Evolutionary conservation across 352 stramenopile genomes (phyloP).

Genomic region (Phytophthora palmivora): DNA sequence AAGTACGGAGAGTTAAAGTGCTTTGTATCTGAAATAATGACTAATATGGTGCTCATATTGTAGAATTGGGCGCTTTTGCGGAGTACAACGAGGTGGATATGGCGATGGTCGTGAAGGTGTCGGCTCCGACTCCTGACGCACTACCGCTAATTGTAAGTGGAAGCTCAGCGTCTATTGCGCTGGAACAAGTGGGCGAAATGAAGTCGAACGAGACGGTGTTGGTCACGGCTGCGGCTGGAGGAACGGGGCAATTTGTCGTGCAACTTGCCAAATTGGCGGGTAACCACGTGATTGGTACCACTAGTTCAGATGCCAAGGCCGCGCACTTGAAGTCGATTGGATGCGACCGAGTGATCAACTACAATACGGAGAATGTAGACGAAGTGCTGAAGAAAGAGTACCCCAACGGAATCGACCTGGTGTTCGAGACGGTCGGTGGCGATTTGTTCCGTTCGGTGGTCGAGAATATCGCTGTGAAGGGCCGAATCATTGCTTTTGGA

Average conservation of each 20-base stretch:
- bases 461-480: conserved; percentile 56
- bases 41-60: neutral
- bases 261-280: conserved; percentile 83
- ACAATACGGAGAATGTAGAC: conserved; percentile 69
- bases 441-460: conserved; percentile 46
- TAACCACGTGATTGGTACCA: conserved; percentile 80
- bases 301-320: conserved; percentile 84
- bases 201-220: conserved; percentile 61
- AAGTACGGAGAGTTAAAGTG: conserved; percentile 23
- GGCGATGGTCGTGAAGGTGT: conserved; percentile 38
- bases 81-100: conserved; percentile 55
- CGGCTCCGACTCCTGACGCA: conserved; percentile 23
- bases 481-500: conserved; percentile 65
- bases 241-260: conserved; percentile 81
- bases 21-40: neutral
- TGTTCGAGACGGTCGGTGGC: conserved; percentile 65
- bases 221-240: conserved; percentile 66
- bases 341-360: conserved; percentile 84
- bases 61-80: conserved; percentile 57
- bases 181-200: conserved; percentile 62
- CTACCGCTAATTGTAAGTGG: conserved; percentile 52
- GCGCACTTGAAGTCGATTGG: conserved; percentile 70
- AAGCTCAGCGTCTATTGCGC: conserved; percentile 48
- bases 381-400: conserved; percentile 67
- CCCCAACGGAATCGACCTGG: conserved; percentile 61